Evolutionary conservation across 495 filamentous ascomycete genomes (phyloP).

Genomic region (Podospora pseudoanserina): DNA sequence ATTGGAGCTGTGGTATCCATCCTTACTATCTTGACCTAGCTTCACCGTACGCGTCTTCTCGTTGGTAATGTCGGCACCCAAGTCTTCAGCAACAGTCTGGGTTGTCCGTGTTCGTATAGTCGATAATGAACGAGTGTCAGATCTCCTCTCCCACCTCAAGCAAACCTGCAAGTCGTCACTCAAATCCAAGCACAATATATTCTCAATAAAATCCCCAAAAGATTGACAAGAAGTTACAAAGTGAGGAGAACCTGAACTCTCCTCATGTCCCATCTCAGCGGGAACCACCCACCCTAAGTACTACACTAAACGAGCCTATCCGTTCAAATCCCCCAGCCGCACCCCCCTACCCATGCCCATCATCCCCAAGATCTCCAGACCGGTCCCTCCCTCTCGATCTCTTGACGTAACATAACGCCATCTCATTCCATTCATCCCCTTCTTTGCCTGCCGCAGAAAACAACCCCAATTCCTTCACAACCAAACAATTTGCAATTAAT

Average conservation of each 20-base stretch:
- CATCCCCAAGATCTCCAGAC: background rate
- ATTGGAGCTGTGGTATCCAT: slow-evolving; percentile 18
- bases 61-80: too few relatives aligned
- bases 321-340: background rate
- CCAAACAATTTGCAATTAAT: background rate
- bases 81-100: too few relatives aligned
- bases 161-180: background rate
- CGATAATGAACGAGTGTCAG: too few relatives aligned
- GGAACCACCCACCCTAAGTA: background rate
- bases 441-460: background rate
- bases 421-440: background rate
- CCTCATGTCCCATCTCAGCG: background rate
- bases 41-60: too few relatives aligned
- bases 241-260: background rate
- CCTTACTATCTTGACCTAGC: background rate
- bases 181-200: background rate
- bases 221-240: background rate
- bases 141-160: background rate
- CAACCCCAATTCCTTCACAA: background rate
- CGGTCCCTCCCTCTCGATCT: background rate
- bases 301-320: background rate
- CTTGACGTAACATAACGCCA: background rate
- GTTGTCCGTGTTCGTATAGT: too few relatives aligned
- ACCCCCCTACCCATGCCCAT: background rate
- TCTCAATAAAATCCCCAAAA: background rate